A percentile compares a stretch with the other conserved stretches of the same genome.
Conservation (phyloP, 441 rosid genomes). For the Eruca vesicaria region DNA sequence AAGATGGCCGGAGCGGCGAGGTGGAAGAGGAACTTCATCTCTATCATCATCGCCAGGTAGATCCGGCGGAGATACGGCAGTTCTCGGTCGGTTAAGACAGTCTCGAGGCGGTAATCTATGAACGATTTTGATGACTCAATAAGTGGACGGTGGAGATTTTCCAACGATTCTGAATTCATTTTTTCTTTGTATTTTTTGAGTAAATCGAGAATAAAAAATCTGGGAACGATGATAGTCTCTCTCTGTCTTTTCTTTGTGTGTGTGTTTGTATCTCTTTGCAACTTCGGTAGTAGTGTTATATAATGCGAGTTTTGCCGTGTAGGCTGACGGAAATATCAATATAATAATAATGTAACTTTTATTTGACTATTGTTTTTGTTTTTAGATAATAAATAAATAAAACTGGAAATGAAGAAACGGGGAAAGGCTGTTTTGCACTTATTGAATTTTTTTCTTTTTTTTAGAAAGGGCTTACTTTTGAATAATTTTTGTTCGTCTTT, state of each 20-base stretch:
- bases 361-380: not conserved
- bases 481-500: not conserved
- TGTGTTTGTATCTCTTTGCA: slow-evolving; percentile 8
- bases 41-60: slow-evolving; percentile 30
- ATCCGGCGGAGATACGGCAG: slow-evolving; percentile 14
- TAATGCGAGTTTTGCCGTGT: slow-evolving; percentile 29
- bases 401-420: slow-evolving; percentile 6
- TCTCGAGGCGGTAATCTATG: slow-evolving; percentile 31
- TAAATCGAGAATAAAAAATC: slow-evolving; percentile 4
- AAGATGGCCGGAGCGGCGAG: slow-evolving; percentile 40
- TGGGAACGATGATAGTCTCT: not conserved
- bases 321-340: slow-evolving; percentile 8
- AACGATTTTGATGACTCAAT: slow-evolving; percentile 30
- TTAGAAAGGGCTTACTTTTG: too few species aligned
- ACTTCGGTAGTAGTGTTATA: slow-evolving; percentile 7
- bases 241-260: not conserved
- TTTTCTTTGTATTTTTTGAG: not conserved
- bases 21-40: slow-evolving; percentile 31
- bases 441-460: too few species aligned
- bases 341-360: not conserved
- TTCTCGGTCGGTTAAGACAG: slow-evolving; percentile 24
- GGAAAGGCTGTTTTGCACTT: slow-evolving; percentile 8
- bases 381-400: not conserved
- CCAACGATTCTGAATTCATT: slow-evolving; percentile 32
- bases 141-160: slow-evolving; percentile 37